Base-by-base conservation (phyloP, 2,329 filamentous ascomycete species). In the Paracoccidioides lutzii region DNA sequence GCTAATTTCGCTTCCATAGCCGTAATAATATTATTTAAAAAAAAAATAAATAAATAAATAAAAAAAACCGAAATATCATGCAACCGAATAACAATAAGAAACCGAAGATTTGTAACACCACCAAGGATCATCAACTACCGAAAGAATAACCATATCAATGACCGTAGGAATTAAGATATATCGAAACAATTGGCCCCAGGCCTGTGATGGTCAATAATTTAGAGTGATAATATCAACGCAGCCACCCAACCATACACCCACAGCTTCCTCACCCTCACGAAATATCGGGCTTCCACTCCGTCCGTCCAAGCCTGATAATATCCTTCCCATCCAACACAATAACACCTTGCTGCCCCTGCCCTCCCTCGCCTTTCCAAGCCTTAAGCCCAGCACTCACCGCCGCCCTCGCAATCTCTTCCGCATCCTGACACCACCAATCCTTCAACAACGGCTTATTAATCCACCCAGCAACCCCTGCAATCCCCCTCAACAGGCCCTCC, bases 341-440 rank as follows among this genome's bases (percentile, higher is more conserved):
- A 30, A 74, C 69, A 60, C 73, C 74, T 54, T 73, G 67, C 61
- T 63, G 65, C 2, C 68, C 70, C 42, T 59, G 63, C 40, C 69
- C 69, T 41, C 69, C 65, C 57, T 74, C 66, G 1, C 71, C 33
- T 15, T 70, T 65, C 35, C 74, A 59, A 4, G 69, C 71, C 61
- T 69, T 73, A 15, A 74, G 56, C 0, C 71, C 67, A 22, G 69
- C 66, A 55, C 64, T 69, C 6, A 71, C 66, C 10, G 66, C 66
- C 8, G 69, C 66, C 46, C 75, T 74, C 70, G 67, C 76, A 54
- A 74, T 55, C 30, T 56, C 59, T 22, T 45, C 35, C 14, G 57
- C 55, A 58, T 93, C 87, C 73, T 93, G 87, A 1, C 82, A 87
- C 69, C 87, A 78, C 5, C 68, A 71, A 65, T 95, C 82, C 72